Conservation (phyloP, 1,139 yeast species). For the Protomyces arabidopsidicola region DNA sequence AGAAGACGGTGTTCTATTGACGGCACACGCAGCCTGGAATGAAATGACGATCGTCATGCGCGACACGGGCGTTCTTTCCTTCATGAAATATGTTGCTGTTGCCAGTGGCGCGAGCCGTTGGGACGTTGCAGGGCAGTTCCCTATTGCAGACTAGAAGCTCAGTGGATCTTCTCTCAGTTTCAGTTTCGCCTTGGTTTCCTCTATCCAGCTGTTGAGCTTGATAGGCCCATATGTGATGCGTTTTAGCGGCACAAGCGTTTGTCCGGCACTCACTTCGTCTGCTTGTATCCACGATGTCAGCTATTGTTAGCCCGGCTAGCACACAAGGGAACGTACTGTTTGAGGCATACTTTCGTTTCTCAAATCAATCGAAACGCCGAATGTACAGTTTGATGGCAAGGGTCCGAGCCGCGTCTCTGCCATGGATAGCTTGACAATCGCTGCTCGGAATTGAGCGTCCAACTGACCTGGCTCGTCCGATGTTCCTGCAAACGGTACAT, state of each 20-base stretch:
- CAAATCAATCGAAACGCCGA: constrained; percentile 29
- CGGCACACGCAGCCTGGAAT: constrained; percentile 82
- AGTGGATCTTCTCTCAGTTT: constrained; percentile 28
- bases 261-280: constrained; percentile 33
- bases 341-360: constrained; percentile 3
- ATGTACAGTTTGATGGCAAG: constrained; percentile 34
- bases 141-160: not conserved
- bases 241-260: constrained; percentile 36
- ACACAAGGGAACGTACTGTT: not conserved
- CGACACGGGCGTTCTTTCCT: constrained; percentile 79
- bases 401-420: constrained; percentile 34
- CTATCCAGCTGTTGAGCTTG: constrained; percentile 37
- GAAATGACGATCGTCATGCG: constrained; percentile 69
- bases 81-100: constrained; percentile 84
- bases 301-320: not conserved
- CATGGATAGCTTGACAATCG: constrained; percentile 35
- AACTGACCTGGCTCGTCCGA: constrained; percentile 11
- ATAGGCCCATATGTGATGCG: constrained; percentile 39
- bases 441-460: constrained; percentile 36
- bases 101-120: constrained; percentile 88
- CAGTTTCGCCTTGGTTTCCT: constrained; percentile 34
- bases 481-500: constrained; percentile 26
- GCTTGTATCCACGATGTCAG: constrained; percentile 31
- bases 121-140: constrained; percentile 71
- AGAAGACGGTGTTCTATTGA: constrained; percentile 71